These are phyloP conservation scores for Hevea brasiliensis DNA, from an alignment of 345 rosid species.

Conservation along the genomic window DNA sequence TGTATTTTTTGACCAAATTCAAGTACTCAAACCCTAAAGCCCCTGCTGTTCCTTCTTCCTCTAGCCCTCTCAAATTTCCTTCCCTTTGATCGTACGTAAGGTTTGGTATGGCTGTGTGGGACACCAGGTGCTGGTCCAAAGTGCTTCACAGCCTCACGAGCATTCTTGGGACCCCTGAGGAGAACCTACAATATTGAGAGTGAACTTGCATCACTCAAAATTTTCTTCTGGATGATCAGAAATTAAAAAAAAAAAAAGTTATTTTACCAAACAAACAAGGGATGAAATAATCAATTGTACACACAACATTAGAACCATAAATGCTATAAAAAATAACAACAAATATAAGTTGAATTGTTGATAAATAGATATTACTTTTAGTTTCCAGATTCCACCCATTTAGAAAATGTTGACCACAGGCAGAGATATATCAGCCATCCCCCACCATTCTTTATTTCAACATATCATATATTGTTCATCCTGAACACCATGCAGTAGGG, in stretches of 20 bases:
- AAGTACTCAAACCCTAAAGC: conserved; percentile 28
- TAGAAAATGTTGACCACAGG: background rate
- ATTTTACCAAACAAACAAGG: background rate
- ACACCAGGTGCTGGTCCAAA: conserved; percentile 43
- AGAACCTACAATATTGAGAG: conserved; percentile 21
- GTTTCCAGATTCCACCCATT: background rate
- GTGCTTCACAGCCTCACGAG: conserved; percentile 38
- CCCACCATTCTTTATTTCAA: background rate
- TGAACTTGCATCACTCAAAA: background rate
- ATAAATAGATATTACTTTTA: background rate
- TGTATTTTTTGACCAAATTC: background rate
- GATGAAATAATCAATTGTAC: background rate
- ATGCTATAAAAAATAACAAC: background rate
- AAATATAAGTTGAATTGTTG: background rate
- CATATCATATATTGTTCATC: background rate
- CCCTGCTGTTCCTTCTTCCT: conserved; percentile 33
- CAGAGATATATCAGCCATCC: background rate
- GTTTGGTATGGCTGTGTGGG: conserved; percentile 38
- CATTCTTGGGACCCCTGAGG: conserved; percentile 33
- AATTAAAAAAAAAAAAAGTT: background rate
- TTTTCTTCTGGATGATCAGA: background rate
- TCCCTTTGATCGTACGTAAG: conserved; percentile 35
- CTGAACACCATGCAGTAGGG: background rate
- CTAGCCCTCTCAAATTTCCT: conserved; percentile 38
- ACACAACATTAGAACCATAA: background rate